phyloP scores from a whole-genome alignment of 2,329 filamentous ascomycete genomes.

The Pseudogymnoascus sp. region DNA sequence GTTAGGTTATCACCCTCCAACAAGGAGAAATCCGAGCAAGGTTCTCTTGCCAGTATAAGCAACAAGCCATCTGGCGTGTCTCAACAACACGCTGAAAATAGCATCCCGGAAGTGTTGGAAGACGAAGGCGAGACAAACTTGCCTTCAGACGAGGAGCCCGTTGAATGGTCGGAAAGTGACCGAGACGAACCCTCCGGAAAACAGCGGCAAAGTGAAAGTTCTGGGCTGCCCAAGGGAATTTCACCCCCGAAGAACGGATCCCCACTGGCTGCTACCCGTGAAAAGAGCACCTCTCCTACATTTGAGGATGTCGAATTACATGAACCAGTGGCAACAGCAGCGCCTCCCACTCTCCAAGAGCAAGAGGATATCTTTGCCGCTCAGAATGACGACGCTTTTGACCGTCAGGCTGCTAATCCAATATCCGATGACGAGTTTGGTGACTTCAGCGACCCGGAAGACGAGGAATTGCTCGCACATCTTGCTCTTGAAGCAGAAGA shows the following conservation, averaged over 20 bases:
- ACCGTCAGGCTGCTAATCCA: slow-evolving; percentile 16
- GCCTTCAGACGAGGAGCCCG: slow-evolving; percentile 20
- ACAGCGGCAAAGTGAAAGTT: neutral
- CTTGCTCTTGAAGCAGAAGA: slow-evolving; percentile 88
- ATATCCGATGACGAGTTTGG: slow-evolving; percentile 38
- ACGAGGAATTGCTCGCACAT: slow-evolving; percentile 79
- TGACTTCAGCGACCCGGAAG: slow-evolving; percentile 78
- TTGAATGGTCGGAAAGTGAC: slow-evolving; percentile 50
- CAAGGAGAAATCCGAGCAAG: neutral
- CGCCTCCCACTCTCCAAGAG: neutral
- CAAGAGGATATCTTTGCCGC: neutral
- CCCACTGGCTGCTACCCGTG: neutral
- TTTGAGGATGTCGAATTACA: slow-evolving; percentile 22
- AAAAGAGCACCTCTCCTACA: slow-evolving; percentile 17
- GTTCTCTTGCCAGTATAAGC: neutral
- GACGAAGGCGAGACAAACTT: neutral
- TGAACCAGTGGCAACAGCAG: slow-evolving; percentile 4
- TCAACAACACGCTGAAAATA: neutral
- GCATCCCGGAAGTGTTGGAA: neutral
- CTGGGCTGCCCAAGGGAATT: neutral
- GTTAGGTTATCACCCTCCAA: slow-evolving; percentile 9
- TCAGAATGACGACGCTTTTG: slow-evolving; percentile 18
- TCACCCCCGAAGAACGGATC: neutral
- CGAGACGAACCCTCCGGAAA: neutral
- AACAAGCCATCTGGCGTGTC: neutral